Percentiles rank a stretch among this genome's conserved stretches.
These are phyloP conservation scores for Macadamia tetraphylla DNA, from an alignment of 164 flowering plant species.

Conservation along the genomic window DNA sequence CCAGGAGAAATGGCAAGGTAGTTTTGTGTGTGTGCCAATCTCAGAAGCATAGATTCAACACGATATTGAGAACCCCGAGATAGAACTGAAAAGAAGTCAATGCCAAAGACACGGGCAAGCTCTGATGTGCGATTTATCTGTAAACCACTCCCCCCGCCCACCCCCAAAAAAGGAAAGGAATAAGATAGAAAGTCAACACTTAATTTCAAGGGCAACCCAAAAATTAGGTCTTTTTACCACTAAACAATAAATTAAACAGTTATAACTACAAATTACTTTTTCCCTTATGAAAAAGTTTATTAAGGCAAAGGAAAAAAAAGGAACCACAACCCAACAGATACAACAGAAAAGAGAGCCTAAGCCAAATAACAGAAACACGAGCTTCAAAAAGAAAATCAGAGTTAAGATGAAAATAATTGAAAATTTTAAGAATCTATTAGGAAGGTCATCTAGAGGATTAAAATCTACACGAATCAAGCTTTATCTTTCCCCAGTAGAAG, in stretches of 20 bases:
- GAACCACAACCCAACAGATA: too few relatives aligned
- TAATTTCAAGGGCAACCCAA: too few relatives aligned
- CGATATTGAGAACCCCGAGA: slow-evolving; percentile 98
- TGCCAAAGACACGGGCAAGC: slow-evolving; percentile 99
- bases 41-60: slow-evolving; percentile 93
- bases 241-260: too few relatives aligned
- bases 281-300: too few relatives aligned
- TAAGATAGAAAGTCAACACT: too few relatives aligned
- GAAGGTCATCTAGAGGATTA: too few relatives aligned
- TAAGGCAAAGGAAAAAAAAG: too few relatives aligned
- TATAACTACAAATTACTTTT: too few relatives aligned
- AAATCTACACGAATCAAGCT: not conserved
- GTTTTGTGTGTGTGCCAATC: slow-evolving; percentile 92
- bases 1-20: slow-evolving; percentile 92
- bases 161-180: not conserved
- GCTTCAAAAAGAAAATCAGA: not conserved
- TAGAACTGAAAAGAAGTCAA: slow-evolving; percentile 96
- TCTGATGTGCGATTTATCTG: slow-evolving; percentile 96
- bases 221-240: too few relatives aligned
- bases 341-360: too few relatives aligned
- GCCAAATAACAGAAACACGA: not conserved
- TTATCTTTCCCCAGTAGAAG: not conserved
- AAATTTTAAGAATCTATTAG: too few relatives aligned
- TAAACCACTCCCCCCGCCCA: slow-evolving; percentile 8
- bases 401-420: too few relatives aligned